Conservation (phyloP, 352 stramenopile species). For the Globisporangium ultimum region DNA sequence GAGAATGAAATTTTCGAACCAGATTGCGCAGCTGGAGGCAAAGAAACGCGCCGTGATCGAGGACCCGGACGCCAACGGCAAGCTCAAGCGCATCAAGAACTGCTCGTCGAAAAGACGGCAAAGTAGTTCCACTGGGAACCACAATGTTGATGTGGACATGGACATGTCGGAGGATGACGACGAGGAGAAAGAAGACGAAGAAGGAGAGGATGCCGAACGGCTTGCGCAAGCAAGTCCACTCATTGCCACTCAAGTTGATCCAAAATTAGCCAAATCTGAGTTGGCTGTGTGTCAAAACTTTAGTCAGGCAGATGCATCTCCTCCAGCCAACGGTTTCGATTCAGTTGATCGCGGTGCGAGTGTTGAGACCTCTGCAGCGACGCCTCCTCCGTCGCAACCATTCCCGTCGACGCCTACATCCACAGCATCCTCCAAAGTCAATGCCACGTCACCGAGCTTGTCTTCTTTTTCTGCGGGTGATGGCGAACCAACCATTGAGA, state of each 20-base stretch:
- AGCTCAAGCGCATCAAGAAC: conserved; percentile 67
- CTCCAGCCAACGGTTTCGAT: too few relatives aligned
- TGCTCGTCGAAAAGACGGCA: conserved; percentile 18
- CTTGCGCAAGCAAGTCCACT: conserved; percentile 9
- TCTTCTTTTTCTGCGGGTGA: conserved; percentile 2
- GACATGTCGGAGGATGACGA: conserved; percentile 7
- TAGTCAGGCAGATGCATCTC: background rate
- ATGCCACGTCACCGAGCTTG: conserved; percentile 6
- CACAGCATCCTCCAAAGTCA: background rate
- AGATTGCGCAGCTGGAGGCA: conserved; percentile 60
- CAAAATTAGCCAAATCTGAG: conserved; percentile 8
- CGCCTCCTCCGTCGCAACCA: background rate
- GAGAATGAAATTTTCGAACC: conserved; percentile 41
- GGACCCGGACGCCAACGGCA: conserved; percentile 54
- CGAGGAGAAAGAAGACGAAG: conserved; percentile 1
- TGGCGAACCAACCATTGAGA: background rate
- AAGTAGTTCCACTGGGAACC: background rate
- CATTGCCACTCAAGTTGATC: conserved; percentile 1
- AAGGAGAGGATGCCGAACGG: conserved; percentile 7
- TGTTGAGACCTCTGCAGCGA: background rate
- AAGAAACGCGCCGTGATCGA: conserved; percentile 69
- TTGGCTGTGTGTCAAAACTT: background rate
- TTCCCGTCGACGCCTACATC: background rate
- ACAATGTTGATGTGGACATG: conserved; percentile 11
- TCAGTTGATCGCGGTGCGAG: conserved; percentile 2